A percentile compares a stretch with the other conserved stretches of the same genome.
Conservation (phyloP, 2,329 filamentous ascomycete species). For the Microascus cirrosus region DNA sequence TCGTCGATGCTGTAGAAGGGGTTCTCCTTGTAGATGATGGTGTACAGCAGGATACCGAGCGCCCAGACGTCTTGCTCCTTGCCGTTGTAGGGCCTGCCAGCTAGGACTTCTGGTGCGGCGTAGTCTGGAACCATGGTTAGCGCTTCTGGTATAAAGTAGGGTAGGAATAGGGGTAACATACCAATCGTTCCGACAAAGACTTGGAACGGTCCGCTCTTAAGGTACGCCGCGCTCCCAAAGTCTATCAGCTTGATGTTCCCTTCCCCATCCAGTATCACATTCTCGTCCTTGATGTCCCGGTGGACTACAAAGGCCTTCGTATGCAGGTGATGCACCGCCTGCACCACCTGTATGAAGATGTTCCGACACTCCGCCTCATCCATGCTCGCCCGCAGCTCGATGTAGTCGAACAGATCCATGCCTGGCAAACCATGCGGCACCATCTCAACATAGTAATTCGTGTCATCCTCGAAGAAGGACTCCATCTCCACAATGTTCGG, state of each 20-base stretch:
- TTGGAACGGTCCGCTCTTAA: slow-evolving; percentile 96
- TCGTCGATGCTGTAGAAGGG: slow-evolving; percentile 98
- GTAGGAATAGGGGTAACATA: slow-evolving; percentile 32
- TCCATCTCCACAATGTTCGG: slow-evolving; percentile 65
- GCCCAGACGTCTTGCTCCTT: slow-evolving; percentile 99
- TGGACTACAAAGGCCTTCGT: slow-evolving; percentile 87
- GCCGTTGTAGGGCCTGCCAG: slow-evolving; percentile 81
- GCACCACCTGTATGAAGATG: slow-evolving; percentile 89
- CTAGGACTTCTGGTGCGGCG: slow-evolving; percentile 93
- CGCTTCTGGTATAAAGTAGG: slow-evolving; percentile 4
- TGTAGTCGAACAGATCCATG: slow-evolving; percentile 99
- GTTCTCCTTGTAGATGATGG: slow-evolving; percentile 98
- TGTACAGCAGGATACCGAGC: slow-evolving; percentile 91
- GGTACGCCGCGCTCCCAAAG: slow-evolving; percentile 95
- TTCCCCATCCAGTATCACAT: slow-evolving; percentile 90
- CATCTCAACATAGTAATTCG: slow-evolving; percentile 99
- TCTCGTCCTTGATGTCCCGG: slow-evolving; percentile 98
- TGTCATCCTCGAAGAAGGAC: slow-evolving; percentile 65
- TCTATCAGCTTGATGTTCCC: slow-evolving; percentile 95
- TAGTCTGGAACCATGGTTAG: slow-evolving; percentile 54
- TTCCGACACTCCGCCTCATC: slow-evolving; percentile 86
- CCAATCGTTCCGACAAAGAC: slow-evolving; percentile 98
- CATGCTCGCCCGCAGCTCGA: slow-evolving; percentile 93
- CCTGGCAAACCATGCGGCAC: slow-evolving; percentile 86
- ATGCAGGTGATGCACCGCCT: slow-evolving; percentile 84